A percentile compares a stretch with the other conserved stretches of the same genome.
Conservation (phyloP, 1,284 basidiomycete genomes). For the Puccinia hordei region DNA sequence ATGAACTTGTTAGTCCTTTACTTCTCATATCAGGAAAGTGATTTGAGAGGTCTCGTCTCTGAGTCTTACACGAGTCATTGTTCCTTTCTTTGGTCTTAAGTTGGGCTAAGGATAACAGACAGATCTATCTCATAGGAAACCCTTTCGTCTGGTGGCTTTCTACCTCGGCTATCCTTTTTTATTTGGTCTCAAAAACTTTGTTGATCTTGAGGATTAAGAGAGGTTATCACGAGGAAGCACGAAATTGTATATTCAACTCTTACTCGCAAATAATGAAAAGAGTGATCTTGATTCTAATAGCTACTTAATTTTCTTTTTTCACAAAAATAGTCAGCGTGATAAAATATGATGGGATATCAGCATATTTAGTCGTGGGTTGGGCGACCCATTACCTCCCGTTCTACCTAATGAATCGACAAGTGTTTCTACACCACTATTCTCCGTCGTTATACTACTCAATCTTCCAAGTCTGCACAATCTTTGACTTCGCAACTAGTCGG, state of each 20-base stretch:
- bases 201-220: slow-evolving; percentile 85
- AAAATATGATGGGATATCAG: slow-evolving; percentile 87
- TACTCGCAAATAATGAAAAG: no score
- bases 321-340: slow-evolving; percentile 72
- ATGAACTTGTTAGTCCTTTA: slow-evolving; percentile 64
- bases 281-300: slow-evolving; percentile 58
- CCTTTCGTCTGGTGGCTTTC: slow-evolving; percentile 89
- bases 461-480: slow-evolving; percentile 74
- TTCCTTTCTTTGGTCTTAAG: slow-evolving; percentile 62
- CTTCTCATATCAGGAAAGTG: neutral
- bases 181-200: slow-evolving; percentile 71
- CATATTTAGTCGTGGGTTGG: slow-evolving; percentile 92
- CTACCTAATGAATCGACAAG: slow-evolving; percentile 91
- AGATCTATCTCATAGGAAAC: slow-evolving; percentile 94
- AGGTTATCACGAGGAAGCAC: slow-evolving; percentile 81
- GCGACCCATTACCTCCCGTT: slow-evolving; percentile 92
- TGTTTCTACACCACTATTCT: slow-evolving; percentile 96
- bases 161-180: slow-evolving; percentile 71
- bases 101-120: slow-evolving; percentile 94
- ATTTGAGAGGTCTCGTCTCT: neutral
- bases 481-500: slow-evolving; percentile 80
- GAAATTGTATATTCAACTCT: slow-evolving; percentile 67
- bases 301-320: slow-evolving; percentile 58
- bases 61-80: neutral
- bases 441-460: slow-evolving; percentile 93